Conservation (phyloP, 331 rosid species). For the Quercus phellos region DNA sequence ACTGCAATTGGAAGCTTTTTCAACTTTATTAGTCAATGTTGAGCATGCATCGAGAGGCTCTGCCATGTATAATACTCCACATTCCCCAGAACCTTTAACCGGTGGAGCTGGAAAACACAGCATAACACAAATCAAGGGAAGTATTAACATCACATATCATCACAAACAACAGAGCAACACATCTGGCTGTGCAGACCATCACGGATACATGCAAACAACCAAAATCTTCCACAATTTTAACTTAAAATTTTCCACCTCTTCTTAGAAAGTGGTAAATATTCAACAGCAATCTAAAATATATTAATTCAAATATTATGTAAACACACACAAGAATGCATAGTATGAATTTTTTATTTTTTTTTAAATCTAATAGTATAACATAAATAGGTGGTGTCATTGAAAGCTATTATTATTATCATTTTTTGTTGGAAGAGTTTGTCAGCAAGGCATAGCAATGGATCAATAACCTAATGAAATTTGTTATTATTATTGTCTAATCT, state of each 20-base stretch:
- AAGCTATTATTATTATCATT: too few species aligned
- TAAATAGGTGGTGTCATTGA: too few species aligned
- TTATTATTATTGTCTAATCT: neutral
- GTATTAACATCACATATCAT: neutral
- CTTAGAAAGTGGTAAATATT: neutral
- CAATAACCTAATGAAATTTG: neutral
- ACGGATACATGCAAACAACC: neutral
- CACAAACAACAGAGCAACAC: neutral
- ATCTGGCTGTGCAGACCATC: neutral
- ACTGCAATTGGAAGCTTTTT: conserved; percentile 38
- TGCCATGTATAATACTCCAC: conserved; percentile 68
- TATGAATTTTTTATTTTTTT: too few species aligned
- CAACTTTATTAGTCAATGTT: conserved; percentile 49
- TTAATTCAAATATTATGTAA: neutral
- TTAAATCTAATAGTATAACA: too few species aligned
- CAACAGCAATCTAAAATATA: neutral
- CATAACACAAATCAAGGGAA: conserved; percentile 16
- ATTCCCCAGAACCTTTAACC: conserved; percentile 68
- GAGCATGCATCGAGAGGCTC: conserved; percentile 93
- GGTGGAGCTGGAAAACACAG: conserved; percentile 69
- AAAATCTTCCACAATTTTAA: neutral
- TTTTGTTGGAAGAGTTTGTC: too few species aligned
- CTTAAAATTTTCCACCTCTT: neutral
- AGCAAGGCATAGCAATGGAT: neutral
- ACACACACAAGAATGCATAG: neutral